A percentile compares a stretch with the other conserved stretches of the same genome.
Conservation (phyloP, 2,329 filamentous ascomycete genomes). For the Penicillium decumbens region DNA sequence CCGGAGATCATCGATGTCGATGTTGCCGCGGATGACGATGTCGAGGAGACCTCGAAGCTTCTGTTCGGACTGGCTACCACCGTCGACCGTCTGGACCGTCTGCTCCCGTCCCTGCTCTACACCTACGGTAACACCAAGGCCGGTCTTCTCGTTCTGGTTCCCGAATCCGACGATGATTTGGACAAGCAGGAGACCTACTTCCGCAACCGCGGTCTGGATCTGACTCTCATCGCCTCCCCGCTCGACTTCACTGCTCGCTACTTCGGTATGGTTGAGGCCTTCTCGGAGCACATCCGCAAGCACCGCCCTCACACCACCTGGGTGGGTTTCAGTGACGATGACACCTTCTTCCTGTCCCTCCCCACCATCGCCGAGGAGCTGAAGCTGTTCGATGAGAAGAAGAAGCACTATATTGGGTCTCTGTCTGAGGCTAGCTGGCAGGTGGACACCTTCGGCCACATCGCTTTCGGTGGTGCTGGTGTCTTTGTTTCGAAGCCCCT, state of each 20-base stretch:
- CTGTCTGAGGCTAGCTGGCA: conserved; percentile 44
- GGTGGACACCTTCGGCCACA: conserved; percentile 42
- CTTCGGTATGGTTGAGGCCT: conserved; percentile 41
- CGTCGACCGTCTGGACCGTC: conserved; percentile 40
- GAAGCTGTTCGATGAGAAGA: conserved; percentile 37
- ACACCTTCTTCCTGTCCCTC: conserved; percentile 43
- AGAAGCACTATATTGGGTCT: conserved; percentile 44
- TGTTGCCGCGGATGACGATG: conserved; percentile 37
- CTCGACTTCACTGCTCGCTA: conserved; percentile 43
- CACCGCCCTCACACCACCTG: conserved; percentile 40
- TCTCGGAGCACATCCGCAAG: conserved; percentile 36
- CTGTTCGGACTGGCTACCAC: conserved; percentile 43
- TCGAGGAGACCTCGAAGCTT: conserved; percentile 40
- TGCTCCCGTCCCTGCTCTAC: conserved; percentile 41
- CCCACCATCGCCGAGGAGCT: conserved; percentile 37
- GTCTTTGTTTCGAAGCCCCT: conserved; percentile 42
- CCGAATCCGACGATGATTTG: conserved; percentile 39
- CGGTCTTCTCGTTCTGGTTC: conserved; percentile 39
- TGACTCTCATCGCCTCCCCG: conserved; percentile 39
- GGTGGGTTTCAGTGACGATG: conserved; percentile 44
- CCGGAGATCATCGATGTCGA: conserved; percentile 40
- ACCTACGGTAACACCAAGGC: conserved; percentile 42
- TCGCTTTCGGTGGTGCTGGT: conserved; percentile 44
- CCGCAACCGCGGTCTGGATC: conserved; percentile 40
- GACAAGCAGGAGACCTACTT: conserved; percentile 40